phyloP scores from a whole-genome alignment of 225 moss, liverwort and hornwort species.

The Bryum argenteum region DNA sequence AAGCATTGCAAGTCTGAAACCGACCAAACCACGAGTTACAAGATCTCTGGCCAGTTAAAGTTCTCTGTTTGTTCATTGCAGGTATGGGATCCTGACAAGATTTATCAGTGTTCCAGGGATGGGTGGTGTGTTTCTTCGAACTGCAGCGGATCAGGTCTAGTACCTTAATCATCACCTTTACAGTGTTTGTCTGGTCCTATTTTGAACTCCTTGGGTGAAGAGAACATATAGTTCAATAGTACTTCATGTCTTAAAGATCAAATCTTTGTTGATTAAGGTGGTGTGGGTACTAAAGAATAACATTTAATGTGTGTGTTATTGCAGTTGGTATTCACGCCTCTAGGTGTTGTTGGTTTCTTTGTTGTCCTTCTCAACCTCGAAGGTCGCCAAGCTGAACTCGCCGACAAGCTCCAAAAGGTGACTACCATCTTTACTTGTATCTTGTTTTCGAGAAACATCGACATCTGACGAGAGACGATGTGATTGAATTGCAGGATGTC shows the following conservation, averaged over 20 bases:
- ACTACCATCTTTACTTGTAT: slow-evolving; percentile 9
- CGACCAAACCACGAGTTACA: neutral
- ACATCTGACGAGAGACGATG: slow-evolving; percentile 18
- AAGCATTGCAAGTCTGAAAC: neutral
- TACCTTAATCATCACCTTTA: slow-evolving; percentile 1
- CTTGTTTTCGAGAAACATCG: slow-evolving; percentile 8
- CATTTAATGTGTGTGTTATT: slow-evolving; percentile 23
- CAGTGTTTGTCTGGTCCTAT: slow-evolving; percentile 6
- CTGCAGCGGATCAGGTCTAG: slow-evolving; percentile 88
- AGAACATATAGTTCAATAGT: neutral
- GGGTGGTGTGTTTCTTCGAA: slow-evolving; percentile 74
- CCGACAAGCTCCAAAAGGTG: slow-evolving; percentile 85
- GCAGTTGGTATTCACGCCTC: slow-evolving; percentile 86
- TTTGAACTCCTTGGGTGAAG: slow-evolving; percentile 13
- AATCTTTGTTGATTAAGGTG: neutral
- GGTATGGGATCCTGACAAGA: slow-evolving; percentile 82
- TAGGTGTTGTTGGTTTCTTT: slow-evolving; percentile 83
- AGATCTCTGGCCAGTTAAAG: neutral
- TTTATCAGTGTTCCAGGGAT: slow-evolving; percentile 70
- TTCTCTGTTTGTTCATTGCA: slow-evolving; percentile 36
- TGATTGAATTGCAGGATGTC: slow-evolving; percentile 63
- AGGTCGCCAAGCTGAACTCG: slow-evolving; percentile 70
- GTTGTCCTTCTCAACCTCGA: slow-evolving; percentile 85
- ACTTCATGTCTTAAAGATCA: neutral
- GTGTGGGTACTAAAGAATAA: slow-evolving; percentile 26